Evolutionary conservation across 768 basidiomycete species (phyloP).

Genomic region (Leccinum aurantiacum): DNA sequence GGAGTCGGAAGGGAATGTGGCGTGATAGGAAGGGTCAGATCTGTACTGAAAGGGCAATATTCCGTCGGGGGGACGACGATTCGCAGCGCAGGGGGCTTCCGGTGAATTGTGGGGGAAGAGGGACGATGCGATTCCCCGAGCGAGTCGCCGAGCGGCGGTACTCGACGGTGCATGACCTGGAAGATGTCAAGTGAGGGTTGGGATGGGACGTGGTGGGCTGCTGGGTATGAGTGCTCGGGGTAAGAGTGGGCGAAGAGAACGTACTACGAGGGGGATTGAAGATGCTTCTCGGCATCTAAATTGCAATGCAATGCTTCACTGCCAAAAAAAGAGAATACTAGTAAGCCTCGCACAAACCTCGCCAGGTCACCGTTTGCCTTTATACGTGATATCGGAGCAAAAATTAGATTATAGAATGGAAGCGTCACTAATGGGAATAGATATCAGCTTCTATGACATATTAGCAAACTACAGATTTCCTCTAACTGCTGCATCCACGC

Average conservation of each 20-base stretch:
- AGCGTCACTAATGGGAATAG: slow-evolving; percentile 17
- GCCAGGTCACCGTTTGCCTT: slow-evolving; percentile 8
- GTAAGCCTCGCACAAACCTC: slow-evolving; percentile 17
- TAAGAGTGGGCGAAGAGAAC: slow-evolving; percentile 6
- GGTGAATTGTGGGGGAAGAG: slow-evolving; percentile 7
- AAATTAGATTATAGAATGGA: slow-evolving; percentile 22
- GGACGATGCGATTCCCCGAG: slow-evolving; percentile 11
- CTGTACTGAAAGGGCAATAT: slow-evolving; percentile 34
- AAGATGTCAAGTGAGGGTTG: neutral
- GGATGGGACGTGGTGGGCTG: neutral
- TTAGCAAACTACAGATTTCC: slow-evolving; percentile 56
- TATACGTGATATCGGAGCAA: slow-evolving; percentile 16
- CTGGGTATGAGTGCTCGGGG: neutral
- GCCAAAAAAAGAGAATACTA: neutral
- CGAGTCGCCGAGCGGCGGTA: slow-evolving; percentile 10
- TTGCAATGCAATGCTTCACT: slow-evolving; percentile 22
- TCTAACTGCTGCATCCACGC: slow-evolving; percentile 80
- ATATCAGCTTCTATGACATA: slow-evolving; percentile 27
- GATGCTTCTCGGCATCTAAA: slow-evolving; percentile 19
- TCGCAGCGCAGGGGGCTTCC: slow-evolving; percentile 26
- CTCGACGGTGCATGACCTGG: slow-evolving; percentile 21
- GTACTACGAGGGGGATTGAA: slow-evolving; percentile 22
- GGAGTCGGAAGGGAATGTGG: slow-evolving; percentile 28
- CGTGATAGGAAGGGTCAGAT: slow-evolving; percentile 32
- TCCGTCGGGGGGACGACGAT: slow-evolving; percentile 35